phyloP scores from a whole-genome alignment of 1,284 basidiomycete genomes.

The Ganoderma multipileum region DNA sequence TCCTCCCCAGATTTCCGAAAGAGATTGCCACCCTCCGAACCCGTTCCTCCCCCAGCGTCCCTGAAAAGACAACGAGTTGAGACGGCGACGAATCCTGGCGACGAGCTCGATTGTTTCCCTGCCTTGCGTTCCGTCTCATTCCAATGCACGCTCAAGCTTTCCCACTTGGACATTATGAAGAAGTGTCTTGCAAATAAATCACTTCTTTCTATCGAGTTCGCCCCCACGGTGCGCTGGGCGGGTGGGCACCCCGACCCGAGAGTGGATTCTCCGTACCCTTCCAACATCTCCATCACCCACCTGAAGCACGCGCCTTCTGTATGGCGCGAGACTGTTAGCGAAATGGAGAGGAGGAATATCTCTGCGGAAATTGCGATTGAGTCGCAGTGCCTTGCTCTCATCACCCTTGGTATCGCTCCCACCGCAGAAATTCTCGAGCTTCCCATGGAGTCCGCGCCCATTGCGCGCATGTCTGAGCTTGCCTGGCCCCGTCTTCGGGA shows the following conservation, averaged over 20 bases:
- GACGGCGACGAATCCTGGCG: background rate
- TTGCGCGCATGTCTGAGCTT: conserved; percentile 18
- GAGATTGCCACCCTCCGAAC: background rate
- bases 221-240: conserved; percentile 6
- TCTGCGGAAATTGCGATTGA: conserved; percentile 12
- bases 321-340: conserved; percentile 9
- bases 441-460: conserved; percentile 11
- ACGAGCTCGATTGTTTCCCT: conserved; percentile 11
- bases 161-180: conserved; percentile 15
- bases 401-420: conserved; percentile 10
- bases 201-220: conserved; percentile 8
- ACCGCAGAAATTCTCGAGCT: conserved; percentile 11
- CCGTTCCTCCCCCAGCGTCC: background rate
- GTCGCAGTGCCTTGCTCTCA: conserved; percentile 14
- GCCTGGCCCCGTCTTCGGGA: conserved; percentile 11
- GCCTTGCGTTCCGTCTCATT: conserved; percentile 12
- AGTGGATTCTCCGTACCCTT: conserved; percentile 16
- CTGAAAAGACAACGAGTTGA: background rate
- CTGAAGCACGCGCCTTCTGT: conserved; percentile 4
- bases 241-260: conserved; percentile 14
- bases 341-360: conserved; percentile 10
- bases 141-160: conserved; percentile 10
- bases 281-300: conserved; percentile 11
- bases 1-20: conserved; percentile 1
- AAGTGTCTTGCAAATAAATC: conserved; percentile 6